These are phyloP conservation scores for Sinapis alba DNA, from an alignment of 441 rosid genomes.

Conservation along the genomic window DNA sequence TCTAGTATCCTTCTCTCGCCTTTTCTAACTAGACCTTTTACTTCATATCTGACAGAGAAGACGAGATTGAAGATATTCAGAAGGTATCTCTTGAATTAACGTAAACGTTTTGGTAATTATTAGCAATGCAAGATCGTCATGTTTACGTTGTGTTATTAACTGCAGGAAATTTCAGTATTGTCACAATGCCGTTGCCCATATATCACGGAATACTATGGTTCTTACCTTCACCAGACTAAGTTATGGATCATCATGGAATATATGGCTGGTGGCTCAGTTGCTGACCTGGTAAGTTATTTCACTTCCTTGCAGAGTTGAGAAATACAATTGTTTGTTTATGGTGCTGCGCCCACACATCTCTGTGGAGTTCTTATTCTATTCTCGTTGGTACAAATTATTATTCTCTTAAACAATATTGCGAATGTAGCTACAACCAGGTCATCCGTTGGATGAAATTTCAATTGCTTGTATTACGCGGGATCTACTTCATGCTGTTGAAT, in stretches of 20 bases:
- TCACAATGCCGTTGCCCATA: constrained; percentile 96
- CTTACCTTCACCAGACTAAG: constrained; percentile 97
- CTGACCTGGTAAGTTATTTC: constrained; percentile 91
- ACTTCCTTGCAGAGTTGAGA: constrained; percentile 27
- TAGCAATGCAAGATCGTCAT: constrained; percentile 25
- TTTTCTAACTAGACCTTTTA: constrained; percentile 23
- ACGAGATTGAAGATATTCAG: constrained; percentile 99
- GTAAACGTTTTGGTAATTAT: constrained; percentile 2
- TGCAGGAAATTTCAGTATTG: constrained; percentile 97
- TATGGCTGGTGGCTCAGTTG: constrained; percentile 99
- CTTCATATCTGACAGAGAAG: constrained; percentile 64
- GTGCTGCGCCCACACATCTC: constrained; percentile 20
- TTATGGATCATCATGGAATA: constrained; percentile 99
- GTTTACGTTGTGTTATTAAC: constrained; percentile 43
- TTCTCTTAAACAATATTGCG: constrained; percentile 12
- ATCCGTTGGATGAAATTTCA: constrained; percentile 92
- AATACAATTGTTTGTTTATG: constrained; percentile 6
- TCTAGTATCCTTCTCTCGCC: constrained; percentile 6
- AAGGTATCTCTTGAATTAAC: constrained; percentile 57
- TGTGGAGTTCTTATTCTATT: constrained; percentile 5
- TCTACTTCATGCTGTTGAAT: constrained; percentile 96
- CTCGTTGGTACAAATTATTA: constrained; percentile 20
- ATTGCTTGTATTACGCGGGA: constrained; percentile 91
- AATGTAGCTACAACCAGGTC: constrained; percentile 91
- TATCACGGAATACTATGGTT: constrained; percentile 98